phyloP scores from a whole-genome alignment of 2,329 filamentous ascomycete species.

The Amesomyces nigricolor region DNA sequence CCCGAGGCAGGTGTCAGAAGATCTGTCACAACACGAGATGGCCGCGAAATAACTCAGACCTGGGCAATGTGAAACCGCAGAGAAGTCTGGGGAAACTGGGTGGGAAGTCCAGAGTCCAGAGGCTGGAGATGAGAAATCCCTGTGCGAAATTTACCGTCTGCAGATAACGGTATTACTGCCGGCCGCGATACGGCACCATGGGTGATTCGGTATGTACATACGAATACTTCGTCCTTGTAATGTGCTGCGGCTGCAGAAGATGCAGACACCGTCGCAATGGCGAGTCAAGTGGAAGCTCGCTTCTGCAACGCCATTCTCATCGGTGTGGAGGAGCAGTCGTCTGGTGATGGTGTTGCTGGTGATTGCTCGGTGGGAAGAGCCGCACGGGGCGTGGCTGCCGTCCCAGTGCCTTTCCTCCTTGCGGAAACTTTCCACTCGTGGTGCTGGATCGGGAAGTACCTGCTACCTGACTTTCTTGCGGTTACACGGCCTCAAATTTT shows the following conservation, averaged over 20 bases:
- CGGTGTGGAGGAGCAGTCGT: no score
- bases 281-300: background rate
- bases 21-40: background rate
- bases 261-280: slow-evolving; percentile 1
- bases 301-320: background rate
- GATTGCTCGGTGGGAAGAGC: no score
- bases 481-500: slow-evolving; percentile 10
- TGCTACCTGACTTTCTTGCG: background rate
- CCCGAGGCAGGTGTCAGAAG: background rate
- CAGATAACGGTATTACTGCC: background rate
- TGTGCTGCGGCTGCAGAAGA: slow-evolving; percentile 5
- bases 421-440: no score
- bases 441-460: no score
- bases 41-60: no score
- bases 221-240: background rate
- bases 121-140: background rate
- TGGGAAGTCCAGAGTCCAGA: no score
- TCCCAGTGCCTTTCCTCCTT: no score
- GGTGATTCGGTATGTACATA: no score
- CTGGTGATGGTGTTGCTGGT: no score
- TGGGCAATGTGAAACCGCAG: background rate
- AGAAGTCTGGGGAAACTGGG: no score
- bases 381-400: no score
- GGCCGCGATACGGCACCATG: background rate
- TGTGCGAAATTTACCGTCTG: slow-evolving; percentile 3